Conservation (phyloP, 2,329 filamentous ascomycete genomes). For the Dryadomyces quercus-mongolicae region DNA sequence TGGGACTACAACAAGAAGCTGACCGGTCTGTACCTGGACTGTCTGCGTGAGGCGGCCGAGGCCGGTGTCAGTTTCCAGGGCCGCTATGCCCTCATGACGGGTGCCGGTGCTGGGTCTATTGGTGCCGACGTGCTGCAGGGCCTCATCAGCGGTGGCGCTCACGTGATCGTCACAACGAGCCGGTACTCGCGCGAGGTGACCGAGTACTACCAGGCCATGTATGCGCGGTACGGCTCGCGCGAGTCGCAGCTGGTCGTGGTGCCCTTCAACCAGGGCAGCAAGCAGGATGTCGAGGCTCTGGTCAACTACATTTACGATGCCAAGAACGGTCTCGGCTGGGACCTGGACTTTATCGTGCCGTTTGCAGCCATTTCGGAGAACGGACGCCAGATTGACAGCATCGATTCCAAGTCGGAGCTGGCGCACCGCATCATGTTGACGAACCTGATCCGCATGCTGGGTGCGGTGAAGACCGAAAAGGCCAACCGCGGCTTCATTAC, state of each 20-base stretch:
- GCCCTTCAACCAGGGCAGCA: conserved; percentile 97
- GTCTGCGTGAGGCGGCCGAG: conserved; percentile 77
- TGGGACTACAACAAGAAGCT: conserved; percentile 99
- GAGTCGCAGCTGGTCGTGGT: conserved; percentile 96
- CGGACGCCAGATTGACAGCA: conserved; percentile 89
- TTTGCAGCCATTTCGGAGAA: conserved; percentile 98
- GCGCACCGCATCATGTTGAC: conserved; percentile 99
- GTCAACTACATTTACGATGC: conserved; percentile 93
- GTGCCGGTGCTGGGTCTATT: conserved; percentile 93
- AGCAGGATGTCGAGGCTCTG: conserved; percentile 91
- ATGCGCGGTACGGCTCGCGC: conserved; percentile 82
- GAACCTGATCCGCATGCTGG: conserved; percentile 84
- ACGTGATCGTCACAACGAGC: conserved; percentile 92
- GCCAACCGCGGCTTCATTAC: conserved; percentile 80
- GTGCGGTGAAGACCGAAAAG: conserved; percentile 85
- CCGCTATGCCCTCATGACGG: conserved; percentile 97
- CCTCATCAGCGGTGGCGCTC: conserved; percentile 89
- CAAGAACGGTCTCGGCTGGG: conserved; percentile 96
- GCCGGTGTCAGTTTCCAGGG: conserved; percentile 82
- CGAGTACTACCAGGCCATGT: conserved; percentile 99
- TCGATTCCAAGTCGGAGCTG: conserved; percentile 95
- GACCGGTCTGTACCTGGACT: conserved; percentile 84
- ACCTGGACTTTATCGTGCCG: conserved; percentile 88
- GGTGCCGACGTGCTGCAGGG: conserved; percentile 94
- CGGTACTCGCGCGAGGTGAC: conserved; percentile 95